Conservation (phyloP, 2,329 filamentous ascomycete species). For the Pseudocercospora pini-densiflorae region DNA sequence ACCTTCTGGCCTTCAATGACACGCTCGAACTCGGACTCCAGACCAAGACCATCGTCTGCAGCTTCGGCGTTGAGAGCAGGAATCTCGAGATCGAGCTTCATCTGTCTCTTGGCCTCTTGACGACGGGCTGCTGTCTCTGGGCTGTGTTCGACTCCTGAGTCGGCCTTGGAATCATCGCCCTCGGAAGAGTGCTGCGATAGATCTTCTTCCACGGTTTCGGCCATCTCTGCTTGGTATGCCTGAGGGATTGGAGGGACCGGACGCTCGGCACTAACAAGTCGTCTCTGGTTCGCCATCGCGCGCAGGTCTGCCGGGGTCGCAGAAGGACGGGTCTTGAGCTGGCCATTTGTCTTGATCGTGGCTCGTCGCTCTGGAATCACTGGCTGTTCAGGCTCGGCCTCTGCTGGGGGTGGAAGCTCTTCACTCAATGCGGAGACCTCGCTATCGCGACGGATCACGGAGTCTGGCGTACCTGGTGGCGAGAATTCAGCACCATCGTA, state of each 20-base stretch:
- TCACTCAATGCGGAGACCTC: slow-evolving; percentile 30
- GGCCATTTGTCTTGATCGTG: slow-evolving; percentile 85
- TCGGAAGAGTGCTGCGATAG: slow-evolving; percentile 34
- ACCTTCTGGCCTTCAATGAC: slow-evolving; percentile 99
- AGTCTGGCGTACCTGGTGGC: slow-evolving; percentile 73
- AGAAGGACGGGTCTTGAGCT: slow-evolving; percentile 86
- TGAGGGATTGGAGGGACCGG: slow-evolving; percentile 40
- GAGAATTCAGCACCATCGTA: slow-evolving; percentile 33
- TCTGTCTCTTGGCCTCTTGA: slow-evolving; percentile 28
- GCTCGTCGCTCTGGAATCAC: slow-evolving; percentile 78
- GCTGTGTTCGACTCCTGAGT: slow-evolving; percentile 31
- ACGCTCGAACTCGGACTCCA: slow-evolving; percentile 91
- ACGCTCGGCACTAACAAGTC: slow-evolving; percentile 77
- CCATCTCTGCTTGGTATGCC: slow-evolving; percentile 32
- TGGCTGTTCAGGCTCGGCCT: slow-evolving; percentile 21
- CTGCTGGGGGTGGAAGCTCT: slow-evolving; percentile 20
- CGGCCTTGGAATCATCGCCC: slow-evolving; percentile 33
- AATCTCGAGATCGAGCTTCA: slow-evolving; percentile 64
- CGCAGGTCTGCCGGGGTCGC: slow-evolving; percentile 82
- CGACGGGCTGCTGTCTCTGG: slow-evolving; percentile 22
- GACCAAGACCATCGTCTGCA: slow-evolving; percentile 78
- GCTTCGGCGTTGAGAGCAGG: slow-evolving; percentile 73
- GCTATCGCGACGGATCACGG: slow-evolving; percentile 78
- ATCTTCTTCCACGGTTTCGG: slow-evolving; percentile 28
- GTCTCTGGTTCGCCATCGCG: slow-evolving; percentile 83